A percentile compares a stretch with the other conserved stretches of the same genome.
Conservation (phyloP, 2,329 filamentous ascomycete genomes). For the Dichotomopilus funicola region DNA sequence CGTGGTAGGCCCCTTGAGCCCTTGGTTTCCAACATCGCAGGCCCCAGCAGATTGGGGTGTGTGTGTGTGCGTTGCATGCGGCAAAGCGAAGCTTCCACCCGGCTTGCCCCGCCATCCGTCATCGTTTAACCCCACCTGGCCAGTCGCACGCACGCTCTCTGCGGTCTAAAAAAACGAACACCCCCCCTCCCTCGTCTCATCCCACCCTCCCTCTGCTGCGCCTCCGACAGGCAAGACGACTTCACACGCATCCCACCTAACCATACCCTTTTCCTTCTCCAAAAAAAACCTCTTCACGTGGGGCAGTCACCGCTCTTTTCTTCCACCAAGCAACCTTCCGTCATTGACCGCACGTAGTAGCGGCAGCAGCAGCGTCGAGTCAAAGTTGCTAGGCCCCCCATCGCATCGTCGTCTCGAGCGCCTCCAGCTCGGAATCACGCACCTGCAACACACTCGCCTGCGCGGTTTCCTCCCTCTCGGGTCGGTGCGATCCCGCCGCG, state of each 20-base stretch:
- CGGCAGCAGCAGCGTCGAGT: no score
- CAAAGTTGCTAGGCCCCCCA: no score
- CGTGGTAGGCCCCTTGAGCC: neutral
- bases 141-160: neutral
- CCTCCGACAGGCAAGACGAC: conserved; percentile 10
- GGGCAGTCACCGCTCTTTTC: conserved; percentile 12
- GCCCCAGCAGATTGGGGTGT: neutral
- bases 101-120: conserved; percentile 13
- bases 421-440: neutral
- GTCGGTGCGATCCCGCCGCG: conserved; percentile 4
- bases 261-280: conserved; percentile 7
- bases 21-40: neutral
- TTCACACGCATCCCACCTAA: conserved; percentile 9
- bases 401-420: neutral
- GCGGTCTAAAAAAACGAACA: no score
- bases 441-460: no score
- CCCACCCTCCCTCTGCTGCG: conserved; percentile 10
- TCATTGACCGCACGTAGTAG: neutral
- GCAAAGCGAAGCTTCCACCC: conserved; percentile 1
- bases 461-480: no score
- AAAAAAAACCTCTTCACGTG: conserved; percentile 10
- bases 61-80: neutral
- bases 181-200: no score
- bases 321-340: neutral
- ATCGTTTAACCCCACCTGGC: conserved; percentile 10